Evolutionary conservation across 2,329 filamentous ascomycete genomes (phyloP).

Genomic region (Alternaria brassicicola): DNA sequence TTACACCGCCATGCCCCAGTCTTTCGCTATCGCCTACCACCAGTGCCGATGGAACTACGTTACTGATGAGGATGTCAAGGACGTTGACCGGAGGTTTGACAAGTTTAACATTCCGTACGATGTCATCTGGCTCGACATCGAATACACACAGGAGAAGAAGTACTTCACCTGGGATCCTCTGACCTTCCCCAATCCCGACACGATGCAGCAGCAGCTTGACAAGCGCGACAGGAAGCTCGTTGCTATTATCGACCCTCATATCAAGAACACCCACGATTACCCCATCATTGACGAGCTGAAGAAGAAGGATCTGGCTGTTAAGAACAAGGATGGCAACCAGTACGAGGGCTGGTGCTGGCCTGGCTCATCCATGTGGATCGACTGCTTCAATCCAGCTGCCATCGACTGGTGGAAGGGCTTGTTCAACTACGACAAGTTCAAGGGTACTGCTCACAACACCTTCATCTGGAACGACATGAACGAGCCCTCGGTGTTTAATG

Average conservation of each 20-base stretch:
- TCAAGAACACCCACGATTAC: conserved; percentile 89
- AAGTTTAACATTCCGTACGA: conserved; percentile 96
- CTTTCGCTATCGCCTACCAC: conserved; percentile 92
- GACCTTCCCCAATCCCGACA: conserved; percentile 82
- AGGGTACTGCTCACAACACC: conserved; percentile 82
- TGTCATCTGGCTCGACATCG: conserved; percentile 98
- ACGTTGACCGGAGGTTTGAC: conserved; percentile 96
- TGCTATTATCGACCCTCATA: conserved; percentile 94
- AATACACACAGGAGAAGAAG: conserved; percentile 95
- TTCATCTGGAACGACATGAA: conserved; percentile 99
- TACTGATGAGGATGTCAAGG: conserved; percentile 93
- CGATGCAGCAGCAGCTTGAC: conserved; percentile 88
- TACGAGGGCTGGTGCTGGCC: conserved; percentile 99
- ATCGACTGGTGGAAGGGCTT: conserved; percentile 88
- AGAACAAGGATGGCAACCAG: conserved; percentile 85
- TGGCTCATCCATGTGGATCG: conserved; percentile 93
- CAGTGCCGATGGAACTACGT: conserved; percentile 99
- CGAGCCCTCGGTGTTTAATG: conserved; percentile 98
- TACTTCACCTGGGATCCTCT: conserved; percentile 97
- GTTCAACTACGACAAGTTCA: conserved; percentile 88
- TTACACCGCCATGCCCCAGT: conserved; percentile 86
- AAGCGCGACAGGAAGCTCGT: conserved; percentile 88
- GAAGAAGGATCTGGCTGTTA: conserved; percentile 80
- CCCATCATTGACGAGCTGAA: conserved; percentile 79
- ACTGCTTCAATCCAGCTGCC: conserved; percentile 92